Evolutionary conservation across 805 yeast genomes (phyloP), one percentile per base, ranked within the genome.

Genomic region (Candida germanica): DNA sequence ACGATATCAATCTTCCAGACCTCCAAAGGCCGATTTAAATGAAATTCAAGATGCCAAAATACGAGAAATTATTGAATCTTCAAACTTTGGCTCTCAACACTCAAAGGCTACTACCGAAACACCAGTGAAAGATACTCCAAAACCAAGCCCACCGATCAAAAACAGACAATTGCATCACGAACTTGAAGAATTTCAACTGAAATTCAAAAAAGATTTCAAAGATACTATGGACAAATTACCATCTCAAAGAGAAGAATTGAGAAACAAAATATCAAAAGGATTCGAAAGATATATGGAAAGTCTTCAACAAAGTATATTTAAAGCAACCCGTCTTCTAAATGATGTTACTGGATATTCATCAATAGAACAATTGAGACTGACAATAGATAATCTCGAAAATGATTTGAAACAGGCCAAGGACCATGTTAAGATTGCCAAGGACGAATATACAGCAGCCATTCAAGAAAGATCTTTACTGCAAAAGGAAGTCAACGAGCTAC

Each of bases 301-400:
- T 2, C 51, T 80, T 28, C 82, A 73, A 41, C 77, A 70, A 12
- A 71, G 84, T 1, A 65, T 79, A 5, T 67, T 74, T 35, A 71
- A 78, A 0, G 82, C 85, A 0, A 73, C 86, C 0, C 70, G 77
- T 41, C 75, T 89, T 2, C 68, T 91, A 22, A 93, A 93, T 51
- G 96, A 88, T 48, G 80, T 88, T 8, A 91, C 98, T 0, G 98
- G 98, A 0, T 93, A 93, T 57, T 73, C 87, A 0, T 69, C 80
- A 13, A 86, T 93, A 38, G 95, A 86, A 51, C 66, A 71, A 39
- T 60, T 91, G 48, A 82, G 87, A 57, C 56, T 66, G 19, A 61
- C 75, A 1, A 87, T 93, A 20, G 77, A 73, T 6, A 46, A 49
- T 3, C 56, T 65, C 29, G 97, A 91, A 48, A 42, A 43, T 10